Base-by-base conservation (phyloP, 129 eudicot genomes). In the Ambrosia trifida region DNA sequence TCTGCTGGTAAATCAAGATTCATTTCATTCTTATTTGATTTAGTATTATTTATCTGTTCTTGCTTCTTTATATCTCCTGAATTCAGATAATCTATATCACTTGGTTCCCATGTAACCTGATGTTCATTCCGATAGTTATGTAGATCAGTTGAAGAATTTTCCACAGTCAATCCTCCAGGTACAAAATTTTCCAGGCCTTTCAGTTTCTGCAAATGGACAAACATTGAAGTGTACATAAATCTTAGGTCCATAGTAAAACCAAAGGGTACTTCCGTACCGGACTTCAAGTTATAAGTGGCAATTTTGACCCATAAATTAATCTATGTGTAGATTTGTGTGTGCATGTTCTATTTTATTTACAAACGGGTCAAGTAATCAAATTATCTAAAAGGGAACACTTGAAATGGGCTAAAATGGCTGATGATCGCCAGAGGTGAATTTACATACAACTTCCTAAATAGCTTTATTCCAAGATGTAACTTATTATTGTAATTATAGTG, bases 181-280 rank as follows among this genome's bases (percentile, higher is more conserved):
- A 84, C 85, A 67, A 73, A 78, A 70, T 80, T 78, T 73, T 83
- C 84, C 46, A 72, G 68, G 61, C 82, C 86, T 84, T 81, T 83
- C 28, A 87, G 80, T 80, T 84, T 88, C 97, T 94, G 82, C 43
- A 47, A 52, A 44, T 47, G 7, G 36, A 44, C 30, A 68, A 56
- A n/a, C 59, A 57, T 44, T 62, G 20, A 45, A 45, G 66, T 76
- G 38, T 36, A 49, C 11, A 38, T 35, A 60, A 58, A 7, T 56
- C 28, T 75, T 58, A 66, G 46, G 66, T 40, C 20, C 72, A 50
- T 64, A 43, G 59, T 32, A 43, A 43, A 68, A 72, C 53, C 47
- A 3, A 63, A 28, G 17, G 49, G 45, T 56, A 44, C 14, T 28
- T 0, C 28, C 28, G 28, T 24, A 24, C 28, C 28, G 40, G 8